Conservation (phyloP, 179 eudicot genomes). For the Spinacia oleracea region DNA sequence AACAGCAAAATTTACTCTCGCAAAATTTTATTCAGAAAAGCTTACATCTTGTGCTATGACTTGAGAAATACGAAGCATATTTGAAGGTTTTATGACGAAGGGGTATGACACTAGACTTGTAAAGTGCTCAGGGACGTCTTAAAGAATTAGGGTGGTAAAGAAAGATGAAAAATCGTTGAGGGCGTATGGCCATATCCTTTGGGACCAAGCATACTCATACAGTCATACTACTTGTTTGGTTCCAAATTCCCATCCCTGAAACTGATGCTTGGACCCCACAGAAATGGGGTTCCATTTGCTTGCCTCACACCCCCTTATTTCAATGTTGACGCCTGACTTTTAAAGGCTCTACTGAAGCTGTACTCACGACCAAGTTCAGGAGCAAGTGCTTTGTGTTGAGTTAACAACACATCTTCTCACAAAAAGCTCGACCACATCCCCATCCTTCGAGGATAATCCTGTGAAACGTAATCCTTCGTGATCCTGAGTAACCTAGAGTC, state of each 20-base stretch:
- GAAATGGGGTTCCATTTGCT: neutral
- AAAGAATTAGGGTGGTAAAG: neutral
- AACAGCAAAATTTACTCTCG: too few species aligned
- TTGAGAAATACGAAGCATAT: neutral
- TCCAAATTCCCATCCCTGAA: neutral
- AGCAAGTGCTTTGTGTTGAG: neutral
- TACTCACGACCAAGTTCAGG: neutral
- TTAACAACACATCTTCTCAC: neutral
- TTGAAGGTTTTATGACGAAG: too few species aligned
- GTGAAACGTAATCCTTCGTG: neutral
- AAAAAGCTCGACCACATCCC: neutral
- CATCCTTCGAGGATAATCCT: neutral
- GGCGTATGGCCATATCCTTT: neutral
- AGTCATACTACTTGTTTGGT: neutral
- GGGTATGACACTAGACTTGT: neutral
- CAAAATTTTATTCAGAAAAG: neutral
- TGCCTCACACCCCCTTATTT: neutral
- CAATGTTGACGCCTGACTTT: neutral
- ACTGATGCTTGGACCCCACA: neutral
- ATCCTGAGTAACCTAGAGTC: neutral
- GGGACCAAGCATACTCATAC: neutral
- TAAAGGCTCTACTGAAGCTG: neutral
- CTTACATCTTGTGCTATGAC: neutral
- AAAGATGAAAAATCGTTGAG: neutral
- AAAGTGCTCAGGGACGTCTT: neutral